phyloP scores from a whole-genome alignment of 2,329 filamentous ascomycete species.

The Sclerotinia glacialis region DNA sequence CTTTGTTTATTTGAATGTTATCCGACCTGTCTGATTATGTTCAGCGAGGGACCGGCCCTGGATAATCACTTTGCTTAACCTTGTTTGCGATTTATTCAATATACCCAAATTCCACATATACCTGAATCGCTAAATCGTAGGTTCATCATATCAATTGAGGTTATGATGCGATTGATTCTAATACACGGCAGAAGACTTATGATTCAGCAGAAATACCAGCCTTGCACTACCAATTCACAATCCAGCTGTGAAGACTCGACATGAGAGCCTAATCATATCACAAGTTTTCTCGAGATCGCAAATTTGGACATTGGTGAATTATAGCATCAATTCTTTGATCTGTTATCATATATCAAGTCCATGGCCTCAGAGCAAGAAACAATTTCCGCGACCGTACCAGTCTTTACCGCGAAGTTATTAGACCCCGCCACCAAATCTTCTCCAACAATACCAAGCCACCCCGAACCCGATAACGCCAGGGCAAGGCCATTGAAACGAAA shows the following conservation, averaged over 20 bases:
- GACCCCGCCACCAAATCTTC: conserved; percentile 28
- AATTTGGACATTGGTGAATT: conserved; percentile 5
- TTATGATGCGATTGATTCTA: conserved; percentile 18
- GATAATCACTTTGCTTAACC: conserved; percentile 17
- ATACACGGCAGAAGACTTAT: conserved; percentile 25
- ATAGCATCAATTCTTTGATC: conserved; percentile 1
- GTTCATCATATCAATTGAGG: conserved; percentile 16
- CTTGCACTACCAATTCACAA: conserved; percentile 23
- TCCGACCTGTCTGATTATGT: conserved; percentile 21
- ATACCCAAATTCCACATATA: conserved; percentile 4
- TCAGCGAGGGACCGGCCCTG: conserved; percentile 18
- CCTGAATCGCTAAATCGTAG: conserved; percentile 18
- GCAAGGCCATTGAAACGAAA: conserved; percentile 37
- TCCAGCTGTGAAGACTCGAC: conserved; percentile 28
- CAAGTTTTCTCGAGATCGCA: conserved; percentile 26
- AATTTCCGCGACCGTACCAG: conserved; percentile 31
- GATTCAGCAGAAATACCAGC: conserved; percentile 26
- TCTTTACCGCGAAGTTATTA: conserved; percentile 31
- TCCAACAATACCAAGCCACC: conserved; percentile 22
- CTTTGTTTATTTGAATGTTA: conserved; percentile 15
- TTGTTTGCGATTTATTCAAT: neutral
- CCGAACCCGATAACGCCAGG: conserved; percentile 30
- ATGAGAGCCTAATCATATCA: conserved; percentile 30
- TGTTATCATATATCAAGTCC: conserved; percentile 22
- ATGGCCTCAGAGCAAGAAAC: conserved; percentile 38